Evolutionary conservation across 176 grass and related monocot genomes (phyloP).

Genomic region (Aegilops bicornis): DNA sequence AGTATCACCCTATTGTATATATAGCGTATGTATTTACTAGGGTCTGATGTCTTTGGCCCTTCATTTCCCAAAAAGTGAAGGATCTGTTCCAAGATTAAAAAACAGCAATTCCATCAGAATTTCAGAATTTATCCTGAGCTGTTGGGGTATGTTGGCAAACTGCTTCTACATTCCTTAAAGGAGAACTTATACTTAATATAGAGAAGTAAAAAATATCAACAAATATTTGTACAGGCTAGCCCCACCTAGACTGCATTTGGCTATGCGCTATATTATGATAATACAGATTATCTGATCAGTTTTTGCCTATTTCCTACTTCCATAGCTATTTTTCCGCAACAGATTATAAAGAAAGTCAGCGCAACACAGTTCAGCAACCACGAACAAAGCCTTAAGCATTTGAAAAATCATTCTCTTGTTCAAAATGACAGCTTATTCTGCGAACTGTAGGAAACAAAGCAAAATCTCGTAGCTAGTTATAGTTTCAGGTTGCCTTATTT

Average conservation of each 20-base stretch:
- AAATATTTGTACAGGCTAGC: neutral
- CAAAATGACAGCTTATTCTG: neutral
- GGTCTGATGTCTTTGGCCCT: slow-evolving; percentile 94
- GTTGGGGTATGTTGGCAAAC: neutral
- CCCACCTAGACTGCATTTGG: neutral
- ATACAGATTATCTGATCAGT: neutral
- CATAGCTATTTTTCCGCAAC: neutral
- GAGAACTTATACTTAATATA: neutral
- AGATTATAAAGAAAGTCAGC: neutral
- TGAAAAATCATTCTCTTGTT: neutral
- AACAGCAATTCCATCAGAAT: slow-evolving; percentile 23
- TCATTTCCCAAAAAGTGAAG: slow-evolving; percentile 99
- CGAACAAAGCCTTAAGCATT: neutral
- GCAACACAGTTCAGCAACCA: neutral
- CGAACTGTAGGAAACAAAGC: neutral
- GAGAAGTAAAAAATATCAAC: neutral
- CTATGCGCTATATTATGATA: neutral
- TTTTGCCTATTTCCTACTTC: neutral
- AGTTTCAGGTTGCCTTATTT: neutral
- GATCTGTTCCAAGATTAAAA: slow-evolving; percentile 50
- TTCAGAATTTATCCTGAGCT: neutral
- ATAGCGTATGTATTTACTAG: slow-evolving; percentile 98
- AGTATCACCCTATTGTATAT: slow-evolving; percentile 99
- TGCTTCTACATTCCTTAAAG: neutral
- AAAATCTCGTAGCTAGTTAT: slow-evolving; percentile 21